Conservation (phyloP, 257 asterid genomes). For the Ilex asprella region DNA sequence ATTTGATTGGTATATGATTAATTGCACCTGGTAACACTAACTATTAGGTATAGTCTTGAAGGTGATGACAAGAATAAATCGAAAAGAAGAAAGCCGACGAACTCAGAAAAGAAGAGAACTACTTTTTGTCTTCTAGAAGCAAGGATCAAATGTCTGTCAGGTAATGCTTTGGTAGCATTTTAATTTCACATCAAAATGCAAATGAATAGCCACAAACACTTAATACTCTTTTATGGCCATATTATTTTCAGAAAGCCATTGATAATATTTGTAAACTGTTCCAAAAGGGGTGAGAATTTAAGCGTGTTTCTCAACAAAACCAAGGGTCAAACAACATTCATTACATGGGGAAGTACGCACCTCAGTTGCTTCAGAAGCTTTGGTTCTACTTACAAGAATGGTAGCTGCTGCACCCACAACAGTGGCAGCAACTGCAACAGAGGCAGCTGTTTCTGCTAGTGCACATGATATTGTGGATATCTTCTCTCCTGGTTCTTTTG, state of each 20-base stretch:
- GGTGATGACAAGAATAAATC: too few relatives aligned
- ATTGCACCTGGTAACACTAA: too few relatives aligned
- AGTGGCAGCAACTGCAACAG: conserved; percentile 60
- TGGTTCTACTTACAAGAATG: conserved; percentile 44
- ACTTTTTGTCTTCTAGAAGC: too few relatives aligned
- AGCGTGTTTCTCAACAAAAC: background rate
- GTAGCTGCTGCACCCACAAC: conserved; percentile 69
- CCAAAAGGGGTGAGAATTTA: background rate
- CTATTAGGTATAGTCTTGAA: too few relatives aligned
- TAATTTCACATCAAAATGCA: too few relatives aligned
- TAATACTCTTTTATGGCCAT: background rate
- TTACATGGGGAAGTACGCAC: conserved; percentile 18
- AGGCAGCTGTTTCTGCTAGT: conserved; percentile 60
- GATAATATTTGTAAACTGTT: too few relatives aligned
- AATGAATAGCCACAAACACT: background rate
- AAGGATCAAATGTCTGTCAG: too few relatives aligned
- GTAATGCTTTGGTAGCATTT: too few relatives aligned
- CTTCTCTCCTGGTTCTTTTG: conserved; percentile 16
- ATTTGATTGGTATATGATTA: too few relatives aligned
- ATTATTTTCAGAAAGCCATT: background rate
- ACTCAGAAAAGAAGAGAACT: too few relatives aligned
- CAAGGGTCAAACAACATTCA: background rate
- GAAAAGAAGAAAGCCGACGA: too few relatives aligned
- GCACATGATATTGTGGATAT: conserved; percentile 29
- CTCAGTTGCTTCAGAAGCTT: conserved; percentile 36